Base-by-base conservation (phyloP, 768 basidiomycete species). In the Tylopilus intermedius region DNA sequence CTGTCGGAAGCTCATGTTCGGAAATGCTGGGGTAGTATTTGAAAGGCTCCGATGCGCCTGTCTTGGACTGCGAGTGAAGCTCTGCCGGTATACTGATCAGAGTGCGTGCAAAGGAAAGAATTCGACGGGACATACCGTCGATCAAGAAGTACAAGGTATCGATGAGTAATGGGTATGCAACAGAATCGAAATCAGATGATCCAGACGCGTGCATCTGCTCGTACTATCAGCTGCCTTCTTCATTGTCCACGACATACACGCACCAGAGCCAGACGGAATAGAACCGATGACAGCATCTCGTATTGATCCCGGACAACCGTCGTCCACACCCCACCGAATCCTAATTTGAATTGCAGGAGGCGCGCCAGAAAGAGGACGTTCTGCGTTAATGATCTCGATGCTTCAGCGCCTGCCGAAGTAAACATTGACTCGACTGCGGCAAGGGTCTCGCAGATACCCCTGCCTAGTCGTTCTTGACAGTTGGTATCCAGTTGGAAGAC, bases 91-190 rank as follows among this genome's bases (percentile, higher is more conserved):
- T 21, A 11, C 15, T 0, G n/a, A 10, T 63, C 39, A 61, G 45
- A 9, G 33, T 14, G 14, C 5, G 14, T 10, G 2, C 2, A 26
- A n/a, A 2, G 18, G n/a, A 2, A 29, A 26, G 24, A 14, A 29
- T 11, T 2, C 5, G 13, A 30, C 15, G 6, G 8, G 26, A 56
- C 77, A 52, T 59, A 88, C 89, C 89, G 62, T 91, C 90, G 29
- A 86, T 74, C 8, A 88, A 68, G 62, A 83, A 87, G 59, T 82
- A 81, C 1, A 88, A 69, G 3, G 89, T 90, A 70, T 92, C 89
- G 22, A 89, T 66, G 30, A 90, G 68, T 40, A 90, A 64, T 0
- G 84, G 77, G 68, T 83, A 90, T 42, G 79, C 72, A 40, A 82
- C 73, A 2, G 79, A 66, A 60, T 86, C 80, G 8, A 81, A 67